Evolutionary conservation across 1,284 basidiomycete genomes (phyloP).

Genomic region (Ceratorhiza oryzae-sativae): DNA sequence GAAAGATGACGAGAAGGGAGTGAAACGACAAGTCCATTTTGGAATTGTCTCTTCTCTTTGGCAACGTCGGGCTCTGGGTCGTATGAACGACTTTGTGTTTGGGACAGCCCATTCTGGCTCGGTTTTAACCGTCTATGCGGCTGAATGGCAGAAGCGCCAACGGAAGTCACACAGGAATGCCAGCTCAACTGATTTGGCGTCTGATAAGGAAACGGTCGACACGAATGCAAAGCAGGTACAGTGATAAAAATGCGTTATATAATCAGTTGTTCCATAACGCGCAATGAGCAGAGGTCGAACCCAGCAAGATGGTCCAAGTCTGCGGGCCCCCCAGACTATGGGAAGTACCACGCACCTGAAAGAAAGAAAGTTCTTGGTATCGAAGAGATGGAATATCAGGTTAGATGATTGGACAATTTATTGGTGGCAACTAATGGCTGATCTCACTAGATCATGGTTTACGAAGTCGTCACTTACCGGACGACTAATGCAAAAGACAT

Average conservation of each 20-base stretch:
- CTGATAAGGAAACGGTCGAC: too few species aligned
- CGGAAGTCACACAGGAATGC: too few species aligned
- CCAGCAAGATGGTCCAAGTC: too few species aligned
- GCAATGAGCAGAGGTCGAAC: too few species aligned
- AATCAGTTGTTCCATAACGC: too few species aligned
- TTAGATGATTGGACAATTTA: too few species aligned
- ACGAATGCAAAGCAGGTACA: too few species aligned
- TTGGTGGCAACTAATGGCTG: too few species aligned
- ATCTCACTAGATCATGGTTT: background rate
- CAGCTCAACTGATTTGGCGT: too few species aligned
- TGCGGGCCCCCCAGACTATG: too few species aligned
- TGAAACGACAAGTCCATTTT: background rate
- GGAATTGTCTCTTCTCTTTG: background rate
- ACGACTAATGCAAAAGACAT: background rate
- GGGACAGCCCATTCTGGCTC: background rate
- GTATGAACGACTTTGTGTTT: background rate
- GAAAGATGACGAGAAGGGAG: background rate
- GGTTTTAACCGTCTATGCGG: background rate
- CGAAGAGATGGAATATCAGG: background rate
- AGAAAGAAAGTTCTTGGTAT: background rate
- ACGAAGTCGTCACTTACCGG: background rate
- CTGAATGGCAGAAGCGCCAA: background rate
- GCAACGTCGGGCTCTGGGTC: background rate
- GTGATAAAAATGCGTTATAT: too few species aligned
- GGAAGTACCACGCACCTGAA: too few species aligned